These are phyloP conservation scores for Cryptococcus sp. DNA, from an alignment of 1,284 basidiomycete species.

Conservation along the genomic window DNA sequence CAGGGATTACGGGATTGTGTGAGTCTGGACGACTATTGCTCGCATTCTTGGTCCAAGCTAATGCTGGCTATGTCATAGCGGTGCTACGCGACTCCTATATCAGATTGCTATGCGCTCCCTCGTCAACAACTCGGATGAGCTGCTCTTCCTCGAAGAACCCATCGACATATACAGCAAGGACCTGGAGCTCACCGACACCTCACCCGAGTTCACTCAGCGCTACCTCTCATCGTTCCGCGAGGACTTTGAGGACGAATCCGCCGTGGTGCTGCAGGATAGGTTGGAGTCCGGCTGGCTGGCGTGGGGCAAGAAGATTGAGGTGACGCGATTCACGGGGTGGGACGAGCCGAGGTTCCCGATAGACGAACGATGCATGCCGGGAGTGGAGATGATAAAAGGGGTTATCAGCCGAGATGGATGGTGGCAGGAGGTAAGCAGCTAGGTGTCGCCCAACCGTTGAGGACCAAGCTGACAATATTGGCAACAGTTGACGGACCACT, in stretches of 20 bases:
- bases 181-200: conserved; percentile 54
- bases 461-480: background rate
- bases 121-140: conserved; percentile 59
- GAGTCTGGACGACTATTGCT: conserved; percentile 47
- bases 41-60: too few species aligned
- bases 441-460: background rate
- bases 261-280: conserved; percentile 61
- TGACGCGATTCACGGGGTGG: conserved; percentile 58
- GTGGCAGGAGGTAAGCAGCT: conserved; percentile 53
- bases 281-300: conserved; percentile 77
- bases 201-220: conserved; percentile 56
- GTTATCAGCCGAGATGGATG: conserved; percentile 59
- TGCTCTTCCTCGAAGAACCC: conserved; percentile 74
- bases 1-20: conserved; percentile 68
- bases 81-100: conserved; percentile 68
- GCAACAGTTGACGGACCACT: conserved; percentile 37
- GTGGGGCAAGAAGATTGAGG: conserved; percentile 72
- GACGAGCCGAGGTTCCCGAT: conserved; percentile 60
- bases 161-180: conserved; percentile 65
- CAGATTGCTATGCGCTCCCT: conserved; percentile 84
- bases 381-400: conserved; percentile 60
- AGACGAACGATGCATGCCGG: conserved; percentile 62
- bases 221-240: conserved; percentile 55
- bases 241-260: conserved; percentile 38
- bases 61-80: conserved; percentile 52